phyloP scores from a whole-genome alignment of 2,329 filamentous ascomycete genomes.

The Ophiostoma sp. region DNA sequence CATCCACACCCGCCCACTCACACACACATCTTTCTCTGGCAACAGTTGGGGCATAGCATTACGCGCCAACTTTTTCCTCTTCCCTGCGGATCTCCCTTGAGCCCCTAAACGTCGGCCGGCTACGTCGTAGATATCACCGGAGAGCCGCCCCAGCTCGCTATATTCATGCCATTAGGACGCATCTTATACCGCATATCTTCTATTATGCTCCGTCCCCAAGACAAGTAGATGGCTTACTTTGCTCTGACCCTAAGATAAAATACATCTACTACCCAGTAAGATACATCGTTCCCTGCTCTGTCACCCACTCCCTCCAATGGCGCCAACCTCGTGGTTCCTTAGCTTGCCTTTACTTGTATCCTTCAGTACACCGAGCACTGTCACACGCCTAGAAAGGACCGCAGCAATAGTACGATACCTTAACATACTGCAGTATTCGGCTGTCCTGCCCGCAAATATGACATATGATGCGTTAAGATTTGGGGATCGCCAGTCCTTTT shows the following conservation, averaged over 20 bases:
- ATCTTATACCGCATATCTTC: too few species aligned
- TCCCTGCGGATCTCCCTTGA: background rate
- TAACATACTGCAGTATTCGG: background rate
- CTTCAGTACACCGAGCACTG: conserved; percentile 1
- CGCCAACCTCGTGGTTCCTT: background rate
- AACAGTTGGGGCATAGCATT: background rate
- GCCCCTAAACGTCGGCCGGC: background rate
- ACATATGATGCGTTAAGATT: too few species aligned
- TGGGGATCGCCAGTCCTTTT: background rate
- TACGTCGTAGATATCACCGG: background rate
- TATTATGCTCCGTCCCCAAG: background rate
- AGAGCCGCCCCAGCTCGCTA: background rate
- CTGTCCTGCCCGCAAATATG: background rate
- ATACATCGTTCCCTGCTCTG: background rate
- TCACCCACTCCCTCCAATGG: background rate
- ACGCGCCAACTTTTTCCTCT: background rate
- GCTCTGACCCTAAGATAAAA: background rate
- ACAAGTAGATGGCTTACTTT: background rate
- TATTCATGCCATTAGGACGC: background rate
- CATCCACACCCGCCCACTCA: background rate
- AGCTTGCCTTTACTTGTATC: background rate
- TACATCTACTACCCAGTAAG: too few species aligned
- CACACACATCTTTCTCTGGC: background rate
- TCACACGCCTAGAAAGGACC: background rate
- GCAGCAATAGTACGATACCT: background rate